These are phyloP conservation scores for Hyaloperonospora brassicae DNA, from an alignment of 352 stramenopile species.

Conservation along the genomic window DNA sequence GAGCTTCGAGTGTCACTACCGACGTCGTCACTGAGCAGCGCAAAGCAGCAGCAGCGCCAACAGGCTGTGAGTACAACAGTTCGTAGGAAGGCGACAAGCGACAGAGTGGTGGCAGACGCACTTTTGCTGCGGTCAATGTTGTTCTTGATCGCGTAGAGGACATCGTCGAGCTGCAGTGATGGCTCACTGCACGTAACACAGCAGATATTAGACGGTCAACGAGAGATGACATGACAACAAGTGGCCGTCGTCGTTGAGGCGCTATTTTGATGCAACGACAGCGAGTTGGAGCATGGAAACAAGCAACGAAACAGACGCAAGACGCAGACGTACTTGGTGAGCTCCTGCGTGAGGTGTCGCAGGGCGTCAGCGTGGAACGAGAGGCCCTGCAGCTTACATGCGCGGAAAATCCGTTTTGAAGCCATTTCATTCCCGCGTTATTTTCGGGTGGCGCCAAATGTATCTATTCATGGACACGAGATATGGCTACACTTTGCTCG, in stretches of 20 bases:
- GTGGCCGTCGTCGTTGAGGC: slow-evolving; percentile 1
- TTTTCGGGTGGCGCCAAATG: slow-evolving; percentile 3
- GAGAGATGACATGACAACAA: background rate
- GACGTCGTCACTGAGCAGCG: slow-evolving; percentile 55
- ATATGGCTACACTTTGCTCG: slow-evolving; percentile 9
- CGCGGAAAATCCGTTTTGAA: slow-evolving; percentile 74
- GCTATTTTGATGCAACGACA: slow-evolving; percentile 7
- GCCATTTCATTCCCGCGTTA: slow-evolving; percentile 31
- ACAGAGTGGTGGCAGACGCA: slow-evolving; percentile 21
- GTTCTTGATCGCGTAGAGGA: slow-evolving; percentile 85
- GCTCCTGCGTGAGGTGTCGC: slow-evolving; percentile 50
- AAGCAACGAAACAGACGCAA: background rate
- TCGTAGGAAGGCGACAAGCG: background rate
- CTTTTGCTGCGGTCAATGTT: slow-evolving; percentile 85
- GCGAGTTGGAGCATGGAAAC: background rate
- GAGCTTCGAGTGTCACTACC: slow-evolving; percentile 72
- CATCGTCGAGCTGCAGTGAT: slow-evolving; percentile 69
- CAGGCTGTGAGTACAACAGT: background rate
- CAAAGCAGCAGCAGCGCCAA: background rate
- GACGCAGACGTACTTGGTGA: slow-evolving; percentile 40
- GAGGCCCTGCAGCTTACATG: slow-evolving; percentile 78
- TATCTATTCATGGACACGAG: slow-evolving; percentile 1
- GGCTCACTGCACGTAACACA: slow-evolving; percentile 36
- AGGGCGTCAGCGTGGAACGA: slow-evolving; percentile 71
- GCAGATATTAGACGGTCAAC: slow-evolving; percentile 4